Percentiles rank a stretch among this genome's conserved stretches.
Evolutionary conservation across 2,329 filamentous ascomycete species (phyloP).

Genomic region (Rhynchosporium agropyri): DNA sequence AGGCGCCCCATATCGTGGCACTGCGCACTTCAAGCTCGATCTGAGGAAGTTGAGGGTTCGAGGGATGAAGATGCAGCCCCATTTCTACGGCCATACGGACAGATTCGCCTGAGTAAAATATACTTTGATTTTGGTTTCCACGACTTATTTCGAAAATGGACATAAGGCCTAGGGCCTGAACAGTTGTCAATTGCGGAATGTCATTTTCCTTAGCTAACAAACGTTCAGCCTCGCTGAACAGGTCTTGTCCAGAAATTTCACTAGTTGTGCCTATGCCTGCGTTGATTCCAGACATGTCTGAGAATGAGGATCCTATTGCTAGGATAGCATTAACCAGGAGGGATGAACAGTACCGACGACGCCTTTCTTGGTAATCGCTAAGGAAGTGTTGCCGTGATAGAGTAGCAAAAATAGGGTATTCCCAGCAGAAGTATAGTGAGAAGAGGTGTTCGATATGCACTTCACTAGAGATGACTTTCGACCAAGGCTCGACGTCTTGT

Average conservation of each 20-base stretch:
- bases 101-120: slow-evolving; percentile 72
- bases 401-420: slow-evolving; percentile 74
- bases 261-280: slow-evolving; percentile 55
- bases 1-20: slow-evolving; percentile 54
- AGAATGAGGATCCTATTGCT: slow-evolving; percentile 68
- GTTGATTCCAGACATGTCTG: slow-evolving; percentile 62
- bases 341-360: slow-evolving; percentile 46
- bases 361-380: slow-evolving; percentile 31
- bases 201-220: slow-evolving; percentile 56
- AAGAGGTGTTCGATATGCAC: slow-evolving; percentile 64
- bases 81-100: slow-evolving; percentile 66
- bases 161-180: slow-evolving; percentile 77
- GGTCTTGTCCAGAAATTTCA: slow-evolving; percentile 69
- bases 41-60: slow-evolving; percentile 49
- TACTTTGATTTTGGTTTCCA: slow-evolving; percentile 71
- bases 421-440: slow-evolving; percentile 72
- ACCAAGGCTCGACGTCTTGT: slow-evolving; percentile 50
- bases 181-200: slow-evolving; percentile 67
- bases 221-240: slow-evolving; percentile 69
- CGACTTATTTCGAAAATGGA: slow-evolving; percentile 73
- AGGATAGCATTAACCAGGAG: slow-evolving; percentile 39
- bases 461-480: slow-evolving; percentile 59
- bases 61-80: slow-evolving; percentile 34
- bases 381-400: slow-evolving; percentile 54
- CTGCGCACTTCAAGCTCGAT: slow-evolving; percentile 50